Evolutionary conservation across 140 eudicot genomes (phyloP).

Genomic region (Bidens hawaiensis): DNA sequence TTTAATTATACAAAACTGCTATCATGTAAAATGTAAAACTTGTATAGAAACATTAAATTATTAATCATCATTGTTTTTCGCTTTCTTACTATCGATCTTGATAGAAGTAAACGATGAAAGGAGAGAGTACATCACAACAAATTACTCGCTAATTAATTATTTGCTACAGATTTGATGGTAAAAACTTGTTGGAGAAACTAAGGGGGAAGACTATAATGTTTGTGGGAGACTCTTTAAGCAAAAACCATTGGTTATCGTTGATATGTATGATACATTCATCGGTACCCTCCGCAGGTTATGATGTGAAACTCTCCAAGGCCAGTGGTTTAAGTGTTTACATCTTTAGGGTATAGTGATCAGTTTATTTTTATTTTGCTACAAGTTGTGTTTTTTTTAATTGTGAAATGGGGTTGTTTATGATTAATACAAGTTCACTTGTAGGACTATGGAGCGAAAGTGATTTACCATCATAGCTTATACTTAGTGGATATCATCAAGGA

Average conservation of each 20-base stretch:
- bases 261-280: conserved; percentile 68
- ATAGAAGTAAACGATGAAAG: too few relatives aligned
- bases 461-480: conserved; percentile 54
- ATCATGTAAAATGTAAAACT: conserved; percentile 3
- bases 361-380: not conserved
- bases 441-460: conserved; percentile 52
- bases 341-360: conserved; percentile 37
- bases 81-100: too few relatives aligned
- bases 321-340: conserved; percentile 36
- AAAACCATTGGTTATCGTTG: conserved; percentile 79
- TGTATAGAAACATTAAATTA: too few relatives aligned
- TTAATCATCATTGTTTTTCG: too few relatives aligned
- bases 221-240: conserved; percentile 84
- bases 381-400: not conserved
- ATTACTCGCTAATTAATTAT: too few relatives aligned
- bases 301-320: conserved; percentile 6
- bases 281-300: conserved; percentile 32
- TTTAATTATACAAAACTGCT: conserved; percentile 7
- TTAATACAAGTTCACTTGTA: conserved; percentile 9
- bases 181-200: conserved; percentile 39
- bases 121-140: too few relatives aligned
- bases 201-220: conserved; percentile 72
- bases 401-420: not conserved
- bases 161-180: conserved; percentile 75
- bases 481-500: conserved; percentile 63